Evolutionary conservation across 1,139 yeast genomes (phyloP), one percentile per base, ranked within the genome.

Genomic region (Zygoascus sp.): DNA sequence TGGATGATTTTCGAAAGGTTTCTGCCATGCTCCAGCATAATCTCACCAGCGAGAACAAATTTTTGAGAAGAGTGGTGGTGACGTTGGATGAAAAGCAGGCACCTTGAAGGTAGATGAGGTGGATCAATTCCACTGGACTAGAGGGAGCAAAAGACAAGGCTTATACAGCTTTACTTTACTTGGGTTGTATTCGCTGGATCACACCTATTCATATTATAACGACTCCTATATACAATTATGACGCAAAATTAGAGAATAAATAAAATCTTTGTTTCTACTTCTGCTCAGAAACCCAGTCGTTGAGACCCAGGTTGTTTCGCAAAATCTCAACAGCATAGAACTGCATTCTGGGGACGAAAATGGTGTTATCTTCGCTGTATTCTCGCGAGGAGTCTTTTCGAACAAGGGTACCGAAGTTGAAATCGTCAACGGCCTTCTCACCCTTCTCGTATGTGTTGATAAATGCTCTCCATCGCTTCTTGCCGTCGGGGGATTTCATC

Each of bases 251-350:
- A 30, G 17, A 30, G 8, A 30, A 39, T 19, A 39, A 28, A 39
- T n/a, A 17, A 27, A 30, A 9, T 21, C 17, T 13, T 39, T 28
- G 22, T 11, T 20, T 36, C n/a, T 36, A 36, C 21, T 21, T 36
- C 19, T 58, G 50, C 59, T 61, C 69, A 42, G 70, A 62, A 51
- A 81, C 76, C 99, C 99, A 92, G 70, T 92, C 97, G 68, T 92
- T 94, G 63, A 87, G 76, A 35, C 96, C 95, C 56, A 77, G 76
- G 67, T 81, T 84, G 71, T 94, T 94, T 77, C 99, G 83, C 54
- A 88, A 89, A 56, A 92, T 85, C 71, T 92, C 99, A 62, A 89
- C 77, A 48, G 97, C 97, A 60, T 90, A 86, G 64, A 94, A 92
- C 70, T 92, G 97, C 63, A 89, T 79, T 72, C 97, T 80, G 50